Conservation (phyloP, 2,329 filamentous ascomycete genomes). For the Scedosporium boydii region DNA sequence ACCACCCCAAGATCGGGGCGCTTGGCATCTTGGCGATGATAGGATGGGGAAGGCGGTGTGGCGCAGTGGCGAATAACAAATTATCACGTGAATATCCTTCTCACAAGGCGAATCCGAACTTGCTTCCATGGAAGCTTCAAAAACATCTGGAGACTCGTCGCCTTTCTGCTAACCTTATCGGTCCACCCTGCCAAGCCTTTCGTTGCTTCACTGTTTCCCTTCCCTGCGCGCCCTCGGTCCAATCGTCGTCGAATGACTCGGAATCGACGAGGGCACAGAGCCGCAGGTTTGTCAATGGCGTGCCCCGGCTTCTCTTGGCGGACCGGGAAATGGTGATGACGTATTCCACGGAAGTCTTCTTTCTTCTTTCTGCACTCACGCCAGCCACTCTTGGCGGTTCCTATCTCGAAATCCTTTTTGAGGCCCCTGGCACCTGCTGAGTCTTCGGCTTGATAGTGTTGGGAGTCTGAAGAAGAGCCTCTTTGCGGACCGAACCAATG, state of each 20-base stretch:
- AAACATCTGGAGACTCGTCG: neutral
- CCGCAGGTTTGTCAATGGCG: no score
- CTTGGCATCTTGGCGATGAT: neutral
- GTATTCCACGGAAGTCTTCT: no score
- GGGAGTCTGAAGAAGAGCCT: no score
- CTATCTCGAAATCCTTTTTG: no score
- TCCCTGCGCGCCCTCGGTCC: neutral
- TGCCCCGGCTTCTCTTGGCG: no score
- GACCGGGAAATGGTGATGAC: no score
- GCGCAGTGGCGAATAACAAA: neutral
- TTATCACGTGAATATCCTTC: slow-evolving; percentile 2
- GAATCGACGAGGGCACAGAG: no score
- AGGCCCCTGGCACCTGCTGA: no score
- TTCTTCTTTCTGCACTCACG: no score
- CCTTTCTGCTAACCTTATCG: neutral
- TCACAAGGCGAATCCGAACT: neutral
- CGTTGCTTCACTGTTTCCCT: neutral
- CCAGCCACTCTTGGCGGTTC: no score
- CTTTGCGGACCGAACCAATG: no score
- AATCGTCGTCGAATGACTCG: neutral
- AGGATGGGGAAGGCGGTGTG: slow-evolving; percentile 4
- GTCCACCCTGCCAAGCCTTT: slow-evolving; percentile 3
- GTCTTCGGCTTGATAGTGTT: no score
- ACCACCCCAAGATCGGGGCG: neutral
- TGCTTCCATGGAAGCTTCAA: neutral